Conservation (phyloP, 73 alveolate species). For the Paramecium pentaurelia region DNA sequence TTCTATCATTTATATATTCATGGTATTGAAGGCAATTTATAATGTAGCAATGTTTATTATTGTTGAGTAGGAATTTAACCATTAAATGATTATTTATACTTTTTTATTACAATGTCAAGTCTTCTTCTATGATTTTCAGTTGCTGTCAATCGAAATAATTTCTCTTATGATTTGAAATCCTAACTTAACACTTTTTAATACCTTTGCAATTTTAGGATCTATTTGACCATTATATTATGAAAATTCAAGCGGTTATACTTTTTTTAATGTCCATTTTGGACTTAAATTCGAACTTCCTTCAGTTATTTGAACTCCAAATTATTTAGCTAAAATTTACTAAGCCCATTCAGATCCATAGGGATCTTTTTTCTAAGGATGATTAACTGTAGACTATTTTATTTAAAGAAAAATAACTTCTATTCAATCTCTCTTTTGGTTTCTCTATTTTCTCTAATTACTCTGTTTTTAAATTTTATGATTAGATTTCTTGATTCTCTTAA, state of each 20-base stretch:
- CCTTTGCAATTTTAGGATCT: background rate
- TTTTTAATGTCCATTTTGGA: background rate
- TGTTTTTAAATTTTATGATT: background rate
- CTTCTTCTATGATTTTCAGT: background rate
- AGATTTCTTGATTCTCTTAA: background rate
- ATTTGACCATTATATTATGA: background rate
- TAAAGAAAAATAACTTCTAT: background rate
- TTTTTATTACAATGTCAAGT: background rate
- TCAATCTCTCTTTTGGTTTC: background rate
- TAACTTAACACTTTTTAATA: background rate
- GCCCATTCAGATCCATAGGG: constrained; percentile 7
- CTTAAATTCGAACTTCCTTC: background rate
- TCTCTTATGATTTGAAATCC: background rate
- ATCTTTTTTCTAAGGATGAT: background rate
- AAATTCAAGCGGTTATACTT: background rate
- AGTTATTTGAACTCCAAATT: background rate
- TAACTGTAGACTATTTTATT: background rate
- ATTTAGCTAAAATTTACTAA: background rate
- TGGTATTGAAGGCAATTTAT: background rate
- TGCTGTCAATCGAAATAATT: background rate
- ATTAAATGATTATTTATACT: background rate
- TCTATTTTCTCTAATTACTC: background rate
- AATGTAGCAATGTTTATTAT: background rate
- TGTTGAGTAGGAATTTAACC: background rate
- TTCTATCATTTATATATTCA: background rate